A percentile compares a stretch with the other conserved stretches of the same genome.
Conservation (phyloP, 306 rosid genomes). For the Begonia masoniana region DNA sequence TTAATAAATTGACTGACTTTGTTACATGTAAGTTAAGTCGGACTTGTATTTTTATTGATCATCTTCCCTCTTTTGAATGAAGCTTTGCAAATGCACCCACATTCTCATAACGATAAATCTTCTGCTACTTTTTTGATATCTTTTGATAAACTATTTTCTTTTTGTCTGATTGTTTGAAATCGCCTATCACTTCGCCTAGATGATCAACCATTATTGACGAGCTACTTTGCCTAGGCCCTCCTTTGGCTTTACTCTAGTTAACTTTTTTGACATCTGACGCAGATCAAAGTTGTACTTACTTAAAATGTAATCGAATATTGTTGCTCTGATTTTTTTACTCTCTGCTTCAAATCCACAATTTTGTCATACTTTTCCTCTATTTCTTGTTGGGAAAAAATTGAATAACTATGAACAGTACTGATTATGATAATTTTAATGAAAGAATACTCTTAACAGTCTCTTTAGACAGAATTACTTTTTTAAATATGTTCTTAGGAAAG, state of each 20-base stretch:
- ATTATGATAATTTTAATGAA: too few species aligned
- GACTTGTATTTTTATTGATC: too few species aligned
- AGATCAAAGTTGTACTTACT: constrained; percentile 43
- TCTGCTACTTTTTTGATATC: constrained; percentile 12
- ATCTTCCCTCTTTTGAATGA: background rate
- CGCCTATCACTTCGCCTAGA: constrained; percentile 1
- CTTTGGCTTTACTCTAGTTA: constrained; percentile 31
- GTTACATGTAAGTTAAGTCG: too few species aligned
- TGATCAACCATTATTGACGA: constrained; percentile 7
- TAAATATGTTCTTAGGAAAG: too few species aligned
- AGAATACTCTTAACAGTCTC: too few species aligned
- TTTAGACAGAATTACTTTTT: too few species aligned
- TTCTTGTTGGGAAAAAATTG: too few species aligned
- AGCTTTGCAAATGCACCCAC: background rate
- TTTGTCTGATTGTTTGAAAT: background rate
- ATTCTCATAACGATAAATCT: constrained; percentile 12
- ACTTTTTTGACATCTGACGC: constrained; percentile 38
- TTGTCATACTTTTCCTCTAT: constrained; percentile 45
- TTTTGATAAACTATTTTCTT: background rate
- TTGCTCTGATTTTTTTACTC: constrained; percentile 39
- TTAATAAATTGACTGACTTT: too few species aligned
- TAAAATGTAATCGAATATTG: constrained; percentile 48
- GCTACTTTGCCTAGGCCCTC: background rate
- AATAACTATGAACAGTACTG: too few species aligned
- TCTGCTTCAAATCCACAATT: constrained; percentile 38